Evolutionary conservation across 768 basidiomycete species (phyloP), one percentile per base, ranked within the genome.

Genomic region (Mycena maculata): DNA sequence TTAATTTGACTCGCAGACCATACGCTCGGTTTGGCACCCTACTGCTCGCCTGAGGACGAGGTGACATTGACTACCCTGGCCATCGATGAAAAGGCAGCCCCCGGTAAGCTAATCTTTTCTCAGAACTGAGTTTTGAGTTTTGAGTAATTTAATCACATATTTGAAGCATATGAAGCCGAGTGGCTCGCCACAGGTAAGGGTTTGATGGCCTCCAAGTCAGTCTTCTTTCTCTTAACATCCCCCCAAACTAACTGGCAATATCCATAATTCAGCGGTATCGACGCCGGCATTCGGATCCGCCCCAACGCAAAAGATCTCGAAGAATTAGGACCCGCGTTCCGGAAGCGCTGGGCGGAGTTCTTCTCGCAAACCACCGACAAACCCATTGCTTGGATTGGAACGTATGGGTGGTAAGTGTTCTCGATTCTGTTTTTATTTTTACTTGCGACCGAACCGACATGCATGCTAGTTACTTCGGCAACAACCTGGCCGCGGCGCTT

Each of bases 231-330:
- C 15, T 1, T n/a, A n/a, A n/a, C 25, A 42, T 39, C 45, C 50
- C 18, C 54, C 70, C 31, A 60, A 49, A 49, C 16, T 49, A 7
- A 30, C 16, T 25, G 8, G 12, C 7, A 31, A 10, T 49, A 7
- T 28, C 27, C 41, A 6, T 30, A 11, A 27, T 9, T 27, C 67
- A 89, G 87, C 68, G 85, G 78, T 4, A 66, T 85, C 30, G 86
- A 90, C 65, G 83, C 83, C 28, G 88, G 86, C 6, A 80, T 87
- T 67, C 88, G 87, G 70, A 70, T 88, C 15, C 80, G 89, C 31
- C 89, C 89, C 6, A 82, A 75, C 20, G 66, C 68, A 5, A 77
- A 80, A 2, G 89, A 90, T 41, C 77, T 88, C 25, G 77, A 81
- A 52, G 80, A 79, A 25, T 74, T 90, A 33, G 84, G 84, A 25